Evolutionary conservation across 306 rosid species (phyloP).

Genomic region (Cucurbita moschata): DNA sequence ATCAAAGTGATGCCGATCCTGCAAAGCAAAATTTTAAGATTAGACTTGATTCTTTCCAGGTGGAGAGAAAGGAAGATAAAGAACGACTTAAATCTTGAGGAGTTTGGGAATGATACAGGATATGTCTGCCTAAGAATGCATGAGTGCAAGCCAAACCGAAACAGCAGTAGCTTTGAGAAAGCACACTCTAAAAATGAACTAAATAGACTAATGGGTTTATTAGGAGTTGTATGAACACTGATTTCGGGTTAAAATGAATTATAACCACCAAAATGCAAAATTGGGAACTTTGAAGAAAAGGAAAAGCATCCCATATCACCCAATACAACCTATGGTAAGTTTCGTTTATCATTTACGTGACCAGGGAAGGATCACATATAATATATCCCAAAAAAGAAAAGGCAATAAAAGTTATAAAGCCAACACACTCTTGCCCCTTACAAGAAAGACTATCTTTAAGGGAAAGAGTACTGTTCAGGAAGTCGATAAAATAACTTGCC

Average conservation of each 20-base stretch:
- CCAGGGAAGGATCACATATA: neutral
- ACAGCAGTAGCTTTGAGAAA: neutral
- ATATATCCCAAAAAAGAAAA: neutral
- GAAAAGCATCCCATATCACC: neutral
- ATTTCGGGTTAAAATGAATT: neutral
- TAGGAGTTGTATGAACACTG: neutral
- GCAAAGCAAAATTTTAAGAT: neutral
- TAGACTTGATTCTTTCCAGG: neutral
- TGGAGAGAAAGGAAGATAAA: too few relatives aligned
- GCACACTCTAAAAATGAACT: neutral
- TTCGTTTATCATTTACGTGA: neutral
- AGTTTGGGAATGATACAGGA: too few relatives aligned
- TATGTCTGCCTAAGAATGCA: neutral
- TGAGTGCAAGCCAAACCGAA: neutral
- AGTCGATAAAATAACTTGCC: neutral
- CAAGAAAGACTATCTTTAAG: neutral
- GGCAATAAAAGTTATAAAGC: neutral
- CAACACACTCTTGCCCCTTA: neutral
- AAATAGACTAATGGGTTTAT: neutral
- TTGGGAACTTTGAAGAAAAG: neutral
- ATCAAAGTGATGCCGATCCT: slow-evolving; percentile 1
- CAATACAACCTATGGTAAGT: neutral
- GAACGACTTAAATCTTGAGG: too few relatives aligned
- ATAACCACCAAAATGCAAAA: neutral
- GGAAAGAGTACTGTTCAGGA: neutral